Percentiles rank a stretch among this genome's conserved stretches.
Conservation (phyloP, 1,284 basidiomycete species). For the Peniophora sp. region DNA sequence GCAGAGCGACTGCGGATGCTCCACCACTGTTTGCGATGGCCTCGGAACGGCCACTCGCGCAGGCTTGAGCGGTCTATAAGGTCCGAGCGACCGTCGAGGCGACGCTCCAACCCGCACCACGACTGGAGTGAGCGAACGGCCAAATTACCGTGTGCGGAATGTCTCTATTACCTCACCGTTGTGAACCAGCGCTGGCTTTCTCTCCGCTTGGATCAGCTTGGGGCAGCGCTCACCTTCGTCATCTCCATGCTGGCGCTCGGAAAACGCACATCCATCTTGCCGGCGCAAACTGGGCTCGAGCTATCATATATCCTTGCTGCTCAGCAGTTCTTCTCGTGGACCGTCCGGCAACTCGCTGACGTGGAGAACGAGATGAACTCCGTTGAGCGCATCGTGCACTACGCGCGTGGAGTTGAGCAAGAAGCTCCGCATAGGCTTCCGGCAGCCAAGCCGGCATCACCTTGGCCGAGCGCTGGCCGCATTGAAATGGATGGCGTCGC, state of each 20-base stretch:
- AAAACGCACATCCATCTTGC: conserved; percentile 66
- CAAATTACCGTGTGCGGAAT: too few species aligned
- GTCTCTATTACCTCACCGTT: conserved; percentile 83
- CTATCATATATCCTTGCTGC: conserved; percentile 76
- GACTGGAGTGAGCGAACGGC: conserved; percentile 14
- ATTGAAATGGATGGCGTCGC: conserved; percentile 57
- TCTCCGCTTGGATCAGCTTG: conserved; percentile 81
- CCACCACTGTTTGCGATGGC: too few species aligned
- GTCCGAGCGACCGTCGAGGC: too few species aligned
- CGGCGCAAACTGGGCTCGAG: conserved; percentile 69
- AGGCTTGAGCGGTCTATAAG: too few species aligned
- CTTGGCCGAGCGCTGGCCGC: conserved; percentile 64
- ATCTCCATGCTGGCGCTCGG: conserved; percentile 77
- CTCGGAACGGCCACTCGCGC: too few species aligned
- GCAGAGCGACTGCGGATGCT: too few species aligned
- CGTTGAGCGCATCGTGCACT: conserved; percentile 79
- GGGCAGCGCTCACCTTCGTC: conserved; percentile 67
- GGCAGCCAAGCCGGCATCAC: conserved; percentile 44
- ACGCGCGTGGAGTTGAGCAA: conserved; percentile 69
- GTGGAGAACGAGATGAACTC: conserved; percentile 92
- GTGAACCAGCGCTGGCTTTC: conserved; percentile 87
- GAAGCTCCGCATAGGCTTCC: conserved; percentile 68
- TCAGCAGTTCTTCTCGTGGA: conserved; percentile 74
- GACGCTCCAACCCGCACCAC: too few species aligned
- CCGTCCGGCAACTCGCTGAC: conserved; percentile 78